Percentiles rank a stretch among this genome's conserved stretches.
These are phyloP conservation scores for Tetrapisispora taiwanensis DNA, from an alignment of 805 yeast species.

Conservation along the genomic window DNA sequence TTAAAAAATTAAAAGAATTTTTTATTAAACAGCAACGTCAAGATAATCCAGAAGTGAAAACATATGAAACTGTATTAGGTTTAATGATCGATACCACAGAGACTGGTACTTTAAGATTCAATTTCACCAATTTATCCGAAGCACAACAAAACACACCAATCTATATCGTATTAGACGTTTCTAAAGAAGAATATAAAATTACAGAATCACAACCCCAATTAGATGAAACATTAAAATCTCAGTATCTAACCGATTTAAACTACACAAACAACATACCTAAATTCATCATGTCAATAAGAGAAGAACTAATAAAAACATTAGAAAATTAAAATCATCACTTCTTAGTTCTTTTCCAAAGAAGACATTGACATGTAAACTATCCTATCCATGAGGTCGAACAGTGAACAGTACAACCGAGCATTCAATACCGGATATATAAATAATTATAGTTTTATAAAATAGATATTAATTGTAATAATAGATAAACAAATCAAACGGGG, in stretches of 20 bases:
- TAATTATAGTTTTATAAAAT: too few species aligned
- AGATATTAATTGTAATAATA: too few species aligned
- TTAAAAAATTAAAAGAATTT: conserved; percentile 27
- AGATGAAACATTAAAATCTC: too few species aligned
- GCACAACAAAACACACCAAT: conserved; percentile 24
- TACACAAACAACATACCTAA: neutral
- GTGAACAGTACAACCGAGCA: too few species aligned
- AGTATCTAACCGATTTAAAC: neutral
- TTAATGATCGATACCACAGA: conserved; percentile 41
- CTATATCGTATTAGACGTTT: conserved; percentile 38
- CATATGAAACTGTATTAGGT: conserved; percentile 47
- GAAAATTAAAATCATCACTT: too few species aligned
- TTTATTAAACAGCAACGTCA: conserved; percentile 36
- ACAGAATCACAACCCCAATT: conserved; percentile 33
- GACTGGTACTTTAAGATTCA: conserved; percentile 38
- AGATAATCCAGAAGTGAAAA: conserved; percentile 42
- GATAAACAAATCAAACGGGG: too few species aligned
- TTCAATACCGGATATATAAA: too few species aligned
- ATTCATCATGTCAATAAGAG: neutral
- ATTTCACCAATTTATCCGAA: conserved; percentile 36
- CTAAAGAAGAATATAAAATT: conserved; percentile 33
- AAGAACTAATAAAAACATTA: neutral
- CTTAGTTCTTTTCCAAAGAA: too few species aligned
- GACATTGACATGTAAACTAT: too few species aligned
- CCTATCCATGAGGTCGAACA: too few species aligned